phyloP scores from a whole-genome alignment of 129 eudicot genomes.

The Kitagawia praeruptora region DNA sequence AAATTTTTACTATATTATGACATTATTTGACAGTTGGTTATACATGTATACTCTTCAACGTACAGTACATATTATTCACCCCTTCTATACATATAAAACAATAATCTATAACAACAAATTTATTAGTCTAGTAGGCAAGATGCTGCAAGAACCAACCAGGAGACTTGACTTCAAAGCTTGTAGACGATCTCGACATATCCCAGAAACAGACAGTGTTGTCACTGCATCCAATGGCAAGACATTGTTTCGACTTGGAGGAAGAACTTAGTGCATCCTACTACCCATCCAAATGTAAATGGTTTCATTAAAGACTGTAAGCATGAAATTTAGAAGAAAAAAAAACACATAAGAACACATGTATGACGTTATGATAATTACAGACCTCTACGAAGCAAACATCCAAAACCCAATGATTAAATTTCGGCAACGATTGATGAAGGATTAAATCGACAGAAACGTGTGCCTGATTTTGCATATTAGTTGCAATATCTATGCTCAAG shows the following conservation, averaged over 20 bases:
- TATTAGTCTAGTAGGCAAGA: not conserved
- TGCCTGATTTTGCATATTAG: slow-evolving; percentile 1
- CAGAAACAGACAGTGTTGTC: slow-evolving; percentile 76
- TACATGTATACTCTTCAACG: not conserved
- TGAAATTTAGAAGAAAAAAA: not conserved
- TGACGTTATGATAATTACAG: not conserved
- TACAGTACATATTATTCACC: not conserved
- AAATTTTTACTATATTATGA: not conserved
- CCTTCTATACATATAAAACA: not conserved
- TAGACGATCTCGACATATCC: slow-evolving; percentile 33
- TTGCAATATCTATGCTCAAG: slow-evolving; percentile 25
- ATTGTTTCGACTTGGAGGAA: slow-evolving; percentile 23
- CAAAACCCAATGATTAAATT: slow-evolving; percentile 72
- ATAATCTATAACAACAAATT: not conserved
- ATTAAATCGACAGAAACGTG: slow-evolving; percentile 16
- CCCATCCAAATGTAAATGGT: not conserved
- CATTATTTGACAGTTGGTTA: not conserved
- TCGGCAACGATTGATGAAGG: slow-evolving; percentile 46
- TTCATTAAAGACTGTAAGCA: not conserved
- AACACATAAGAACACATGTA: not conserved
- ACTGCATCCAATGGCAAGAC: slow-evolving; percentile 76
- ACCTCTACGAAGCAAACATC: slow-evolving; percentile 83
- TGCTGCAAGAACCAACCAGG: slow-evolving; percentile 39
- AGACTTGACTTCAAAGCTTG: slow-evolving; percentile 41
- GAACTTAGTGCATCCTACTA: slow-evolving; percentile 39